These are phyloP conservation scores for Aristolochia contorta DNA, from an alignment of 164 flowering plant species.

Conservation along the genomic window DNA sequence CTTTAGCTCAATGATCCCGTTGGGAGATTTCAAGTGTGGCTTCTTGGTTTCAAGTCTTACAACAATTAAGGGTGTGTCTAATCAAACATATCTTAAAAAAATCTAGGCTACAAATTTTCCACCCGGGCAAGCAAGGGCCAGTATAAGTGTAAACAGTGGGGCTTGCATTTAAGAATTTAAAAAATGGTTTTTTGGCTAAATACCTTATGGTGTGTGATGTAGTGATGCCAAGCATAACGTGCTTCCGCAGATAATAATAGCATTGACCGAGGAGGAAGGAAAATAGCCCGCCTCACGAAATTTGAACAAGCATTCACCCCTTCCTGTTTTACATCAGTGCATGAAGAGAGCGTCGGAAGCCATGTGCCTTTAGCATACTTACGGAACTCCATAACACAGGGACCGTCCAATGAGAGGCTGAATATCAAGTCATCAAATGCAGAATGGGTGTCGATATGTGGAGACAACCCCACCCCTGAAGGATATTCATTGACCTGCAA, in stretches of 20 bases:
- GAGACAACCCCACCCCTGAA: slow-evolving; percentile 86
- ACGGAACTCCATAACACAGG: slow-evolving; percentile 97
- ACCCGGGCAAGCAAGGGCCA: no score
- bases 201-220: slow-evolving; percentile 97
- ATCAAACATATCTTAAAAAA: no score
- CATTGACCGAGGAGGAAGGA: slow-evolving; percentile 90
- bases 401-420: slow-evolving; percentile 94
- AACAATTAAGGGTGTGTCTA: no score
- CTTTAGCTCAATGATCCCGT: no score
- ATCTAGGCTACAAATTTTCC: no score
- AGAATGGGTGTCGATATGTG: slow-evolving; percentile 95
- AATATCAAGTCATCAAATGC: slow-evolving; percentile 85
- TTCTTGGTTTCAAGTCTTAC: no score
- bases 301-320: slow-evolving; percentile 21
- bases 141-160: no score
- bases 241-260: slow-evolving; percentile 83
- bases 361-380: slow-evolving; percentile 55
- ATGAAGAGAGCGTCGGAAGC: slow-evolving; percentile 21
- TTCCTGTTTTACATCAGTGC: slow-evolving; percentile 17
- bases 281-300: slow-evolving; percentile 46
- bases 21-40: no score
- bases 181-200: not conserved
- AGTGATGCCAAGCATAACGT: slow-evolving; percentile 97
- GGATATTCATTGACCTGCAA: slow-evolving; percentile 92
- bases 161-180: no score